A percentile compares a stretch with the other conserved stretches of the same genome.
phyloP scores from a whole-genome alignment of 306 rosid genomes.

The Psophocarpus tetragonolobus region DNA sequence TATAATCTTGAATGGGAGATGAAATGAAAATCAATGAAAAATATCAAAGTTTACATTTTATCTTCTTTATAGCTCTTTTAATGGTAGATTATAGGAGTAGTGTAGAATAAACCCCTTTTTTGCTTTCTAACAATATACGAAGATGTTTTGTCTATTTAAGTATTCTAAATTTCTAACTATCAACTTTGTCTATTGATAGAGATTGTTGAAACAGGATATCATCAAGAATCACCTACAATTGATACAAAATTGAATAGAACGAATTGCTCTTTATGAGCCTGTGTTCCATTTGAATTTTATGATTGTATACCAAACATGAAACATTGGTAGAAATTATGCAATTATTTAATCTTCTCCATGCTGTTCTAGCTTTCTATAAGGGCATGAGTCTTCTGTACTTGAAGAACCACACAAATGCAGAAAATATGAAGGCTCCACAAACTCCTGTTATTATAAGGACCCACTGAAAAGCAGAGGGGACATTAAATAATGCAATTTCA shows the following conservation, averaged over 20 bases:
- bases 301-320: constrained; percentile 18
- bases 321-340: background rate
- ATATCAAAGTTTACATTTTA: too few species aligned
- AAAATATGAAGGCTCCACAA: constrained; percentile 69
- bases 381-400: constrained; percentile 95
- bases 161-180: constrained; percentile 22
- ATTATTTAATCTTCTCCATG: constrained; percentile 22
- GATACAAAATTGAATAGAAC: constrained; percentile 40
- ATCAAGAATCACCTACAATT: constrained; percentile 20
- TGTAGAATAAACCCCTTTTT: too few species aligned
- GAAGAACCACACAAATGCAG: constrained; percentile 94
- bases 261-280: constrained; percentile 39
- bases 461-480: constrained; percentile 79
- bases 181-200: background rate
- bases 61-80: too few species aligned
- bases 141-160: constrained; percentile 19
- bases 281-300: constrained; percentile 24
- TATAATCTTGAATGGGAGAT: too few species aligned
- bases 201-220: constrained; percentile 12
- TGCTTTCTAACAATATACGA: too few species aligned
- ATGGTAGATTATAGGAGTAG: too few species aligned
- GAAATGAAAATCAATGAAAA: too few species aligned
- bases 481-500: constrained; percentile 59
- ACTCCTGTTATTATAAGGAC: constrained; percentile 81
- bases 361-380: constrained; percentile 52